A percentile compares a stretch with the other conserved stretches of the same genome.
These are phyloP conservation scores for Clavariopsis aquatica DNA, from an alignment of 495 filamentous ascomycete species.

Conservation along the genomic window DNA sequence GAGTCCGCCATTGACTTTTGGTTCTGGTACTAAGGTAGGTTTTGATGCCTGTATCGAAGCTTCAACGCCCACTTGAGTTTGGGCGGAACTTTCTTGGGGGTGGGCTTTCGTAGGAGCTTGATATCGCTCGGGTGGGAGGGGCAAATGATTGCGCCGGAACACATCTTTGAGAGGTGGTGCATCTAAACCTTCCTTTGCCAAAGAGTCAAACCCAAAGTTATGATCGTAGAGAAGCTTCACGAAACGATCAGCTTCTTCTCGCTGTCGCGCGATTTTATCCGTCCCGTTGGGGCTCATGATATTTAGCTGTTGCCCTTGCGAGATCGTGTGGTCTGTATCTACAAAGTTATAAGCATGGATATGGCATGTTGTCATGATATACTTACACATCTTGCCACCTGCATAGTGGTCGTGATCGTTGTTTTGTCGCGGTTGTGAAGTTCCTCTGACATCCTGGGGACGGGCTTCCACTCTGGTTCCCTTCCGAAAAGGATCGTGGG, in stretches of 20 bases:
- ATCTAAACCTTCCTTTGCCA: slow-evolving; percentile 68
- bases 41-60: not conserved
- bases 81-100: not conserved
- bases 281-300: not conserved
- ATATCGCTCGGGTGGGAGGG: not conserved
- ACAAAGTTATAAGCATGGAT: not conserved
- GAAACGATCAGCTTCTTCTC: slow-evolving; percentile 23
- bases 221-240: slow-evolving; percentile 29
- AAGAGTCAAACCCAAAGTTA: slow-evolving; percentile 32
- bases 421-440: not conserved
- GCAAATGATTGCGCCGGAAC: slow-evolving; percentile 65
- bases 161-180: slow-evolving; percentile 60
- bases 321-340: not conserved
- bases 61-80: not conserved
- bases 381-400: not conserved
- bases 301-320: not conserved
- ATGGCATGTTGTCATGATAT: not conserved
- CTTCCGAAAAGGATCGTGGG: not conserved
- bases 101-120: not conserved
- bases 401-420: not conserved
- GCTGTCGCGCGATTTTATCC: not conserved
- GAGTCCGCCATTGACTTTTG: not conserved
- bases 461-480: not conserved
- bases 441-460: not conserved
- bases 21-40: not conserved